Conservation (phyloP, 2,329 filamentous ascomycete genomes). For the Orbilia blumenaviensis region DNA sequence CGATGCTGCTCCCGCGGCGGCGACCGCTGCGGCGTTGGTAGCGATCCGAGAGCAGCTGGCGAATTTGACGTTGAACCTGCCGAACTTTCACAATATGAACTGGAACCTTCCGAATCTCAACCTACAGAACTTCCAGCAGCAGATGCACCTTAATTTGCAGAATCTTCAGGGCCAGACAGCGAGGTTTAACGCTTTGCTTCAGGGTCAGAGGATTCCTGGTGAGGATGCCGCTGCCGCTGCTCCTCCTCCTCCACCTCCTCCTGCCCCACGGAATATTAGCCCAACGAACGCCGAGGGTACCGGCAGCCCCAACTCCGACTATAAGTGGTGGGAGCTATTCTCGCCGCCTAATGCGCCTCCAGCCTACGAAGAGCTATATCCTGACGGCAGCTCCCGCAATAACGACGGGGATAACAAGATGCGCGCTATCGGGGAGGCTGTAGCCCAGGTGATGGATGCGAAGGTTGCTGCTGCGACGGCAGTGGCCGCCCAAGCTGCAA, state of each 20-base stretch:
- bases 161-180: conserved; percentile 47
- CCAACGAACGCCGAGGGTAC: conserved; percentile 51
- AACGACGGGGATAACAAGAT: conserved; percentile 35
- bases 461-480: conserved; percentile 66
- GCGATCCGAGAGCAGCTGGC: conserved; percentile 74
- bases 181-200: conserved; percentile 40
- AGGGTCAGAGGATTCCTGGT: conserved; percentile 19
- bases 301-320: conserved; percentile 63
- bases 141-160: conserved; percentile 48
- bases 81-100: conserved; percentile 71
- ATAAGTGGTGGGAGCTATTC: conserved; percentile 75
- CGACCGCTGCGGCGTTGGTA: conserved; percentile 72
- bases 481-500: conserved; percentile 65
- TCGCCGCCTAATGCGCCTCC: conserved; percentile 70
- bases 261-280: conserved; percentile 62
- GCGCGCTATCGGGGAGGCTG: conserved; percentile 67
- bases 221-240: background rate
- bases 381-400: conserved; percentile 61
- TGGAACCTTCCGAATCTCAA: conserved; percentile 70
- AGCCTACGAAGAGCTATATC: conserved; percentile 82
- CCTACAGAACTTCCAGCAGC: conserved; percentile 74
- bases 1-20: conserved; percentile 66
- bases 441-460: conserved; percentile 68
- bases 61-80: conserved; percentile 78
- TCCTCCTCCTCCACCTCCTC: conserved; percentile 56